Evolutionary conservation across 192 early-diverging fungal species (phyloP), one percentile per base, ranked within the genome.

Genomic region (Chytriomyces sp.): DNA sequence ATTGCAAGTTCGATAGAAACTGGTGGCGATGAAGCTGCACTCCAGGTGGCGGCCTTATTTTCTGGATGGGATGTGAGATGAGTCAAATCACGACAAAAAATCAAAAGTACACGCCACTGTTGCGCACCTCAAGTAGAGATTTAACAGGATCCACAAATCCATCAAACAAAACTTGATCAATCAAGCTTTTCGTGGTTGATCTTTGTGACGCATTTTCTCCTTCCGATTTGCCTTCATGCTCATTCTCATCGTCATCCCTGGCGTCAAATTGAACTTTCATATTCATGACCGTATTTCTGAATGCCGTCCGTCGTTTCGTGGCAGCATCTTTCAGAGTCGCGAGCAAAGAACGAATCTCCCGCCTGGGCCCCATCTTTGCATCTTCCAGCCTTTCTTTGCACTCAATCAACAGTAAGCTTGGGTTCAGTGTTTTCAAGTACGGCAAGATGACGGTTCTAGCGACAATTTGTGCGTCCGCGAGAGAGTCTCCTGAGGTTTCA

Each of bases 1-100:
- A 45, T 47, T 75, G 71, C 6, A 80, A n/a, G 10, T 76, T 75
- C n/a, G 5, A 6, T 10, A 80, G 63, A 61, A 80, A 80, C 46
- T 65, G 20, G 13, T 49, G 61, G 62, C 73, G 73, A 35, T 66
- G 35, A 16, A 47, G 63, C 49, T 75, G 73, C 2, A 75, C 50
- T 6, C 13, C 53, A 3, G 11, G 48, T 45, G 73, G 73, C 6
- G 73, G 73, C 23, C 73, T 64, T 11, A 75, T 66, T 50, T 49
- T 75, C 73, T 75, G 35, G 26, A 35, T 47, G 35, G 24, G 35
- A 11, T 28, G 35, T 64, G 18, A 64, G 63, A 18, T 18, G 57
- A 23, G 35, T 3, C 16, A 13, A 13, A 43, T 64, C 18, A 68
- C 4, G 48, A 3, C 16, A 28, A 26, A 64, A 64, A n/a, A n/a